phyloP scores from a whole-genome alignment of 2,329 filamentous ascomycete genomes.

The Talaromyces sp. region DNA sequence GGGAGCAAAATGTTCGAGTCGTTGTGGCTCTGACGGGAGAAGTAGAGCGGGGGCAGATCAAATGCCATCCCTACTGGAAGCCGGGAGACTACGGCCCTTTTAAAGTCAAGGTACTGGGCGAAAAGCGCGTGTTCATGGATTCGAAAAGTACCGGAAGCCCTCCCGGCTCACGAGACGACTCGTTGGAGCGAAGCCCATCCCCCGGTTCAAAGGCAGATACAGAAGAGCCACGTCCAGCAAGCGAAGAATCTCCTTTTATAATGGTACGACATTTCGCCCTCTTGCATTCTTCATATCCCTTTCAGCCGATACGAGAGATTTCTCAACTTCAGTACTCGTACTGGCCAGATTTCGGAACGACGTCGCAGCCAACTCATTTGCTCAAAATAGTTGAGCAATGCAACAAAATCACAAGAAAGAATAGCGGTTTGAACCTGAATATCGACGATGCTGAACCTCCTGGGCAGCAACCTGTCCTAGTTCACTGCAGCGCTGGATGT shows the following conservation, averaged over 20 bases:
- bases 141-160: slow-evolving; percentile 45
- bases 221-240: slow-evolving; percentile 24
- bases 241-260: slow-evolving; percentile 65
- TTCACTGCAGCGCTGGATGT: slow-evolving; percentile 95
- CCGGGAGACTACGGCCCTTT: slow-evolving; percentile 72
- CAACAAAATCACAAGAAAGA: slow-evolving; percentile 57
- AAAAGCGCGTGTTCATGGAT: slow-evolving; percentile 76
- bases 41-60: slow-evolving; percentile 85
- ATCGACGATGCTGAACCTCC: slow-evolving; percentile 52
- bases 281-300: slow-evolving; percentile 70
- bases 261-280: slow-evolving; percentile 84
- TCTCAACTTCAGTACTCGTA: slow-evolving; percentile 90
- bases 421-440: slow-evolving; percentile 20
- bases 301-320: slow-evolving; percentile 82
- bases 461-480: slow-evolving; percentile 67
- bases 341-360: slow-evolving; percentile 97
- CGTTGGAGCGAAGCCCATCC: slow-evolving; percentile 29
- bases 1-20: slow-evolving; percentile 93
- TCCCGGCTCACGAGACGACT: slow-evolving; percentile 32
- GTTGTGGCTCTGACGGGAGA: slow-evolving; percentile 97
- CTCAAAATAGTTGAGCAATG: slow-evolving; percentile 85
- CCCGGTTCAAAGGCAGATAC: slow-evolving; percentile 24
- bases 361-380: slow-evolving; percentile 81
- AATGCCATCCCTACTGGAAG: slow-evolving; percentile 93
- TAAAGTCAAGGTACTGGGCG: slow-evolving; percentile 70